phyloP scores from a whole-genome alignment of 2,329 filamentous ascomycete species.

The Tolypocladium paradoxum region DNA sequence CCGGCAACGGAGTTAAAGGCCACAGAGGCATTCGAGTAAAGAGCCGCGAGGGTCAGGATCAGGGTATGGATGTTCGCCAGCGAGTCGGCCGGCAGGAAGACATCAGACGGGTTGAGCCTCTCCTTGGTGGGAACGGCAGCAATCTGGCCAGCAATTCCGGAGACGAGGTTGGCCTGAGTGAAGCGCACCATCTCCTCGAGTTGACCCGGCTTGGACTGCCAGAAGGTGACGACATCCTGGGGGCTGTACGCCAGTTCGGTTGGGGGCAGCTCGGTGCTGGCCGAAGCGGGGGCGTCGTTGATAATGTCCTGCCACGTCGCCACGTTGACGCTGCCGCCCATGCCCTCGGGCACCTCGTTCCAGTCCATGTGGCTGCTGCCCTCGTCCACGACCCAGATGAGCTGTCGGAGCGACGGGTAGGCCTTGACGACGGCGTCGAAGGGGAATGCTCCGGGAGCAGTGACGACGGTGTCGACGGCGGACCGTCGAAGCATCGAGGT shows the following conservation, averaged over 20 bases:
- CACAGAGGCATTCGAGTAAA: constrained; percentile 76
- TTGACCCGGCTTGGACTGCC: constrained; percentile 42
- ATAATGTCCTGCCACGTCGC: constrained; percentile 91
- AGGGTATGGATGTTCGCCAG: constrained; percentile 73
- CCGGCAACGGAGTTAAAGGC: constrained; percentile 84
- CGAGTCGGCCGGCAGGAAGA: constrained; percentile 76
- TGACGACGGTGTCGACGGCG: constrained; percentile 71
- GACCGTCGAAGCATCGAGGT: constrained; percentile 62
- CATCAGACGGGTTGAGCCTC: constrained; percentile 61
- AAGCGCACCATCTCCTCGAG: constrained; percentile 69
- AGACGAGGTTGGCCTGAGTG: constrained; percentile 72
- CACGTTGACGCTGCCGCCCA: constrained; percentile 64
- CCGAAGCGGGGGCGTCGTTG: constrained; percentile 51
- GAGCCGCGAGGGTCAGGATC: constrained; percentile 66
- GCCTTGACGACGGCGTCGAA: constrained; percentile 60
- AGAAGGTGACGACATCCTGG: constrained; percentile 55
- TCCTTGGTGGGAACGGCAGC: constrained; percentile 65
- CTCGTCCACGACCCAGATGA: constrained; percentile 88
- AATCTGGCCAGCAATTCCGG: constrained; percentile 71
- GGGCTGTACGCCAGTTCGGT: constrained; percentile 42
- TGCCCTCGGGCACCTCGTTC: constrained; percentile 75
- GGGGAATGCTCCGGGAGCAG: constrained; percentile 77
- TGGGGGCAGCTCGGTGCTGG: constrained; percentile 53
- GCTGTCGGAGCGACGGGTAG: constrained; percentile 60
- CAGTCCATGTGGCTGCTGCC: constrained; percentile 91